These are phyloP conservation scores for Cicer cuneatum DNA, from an alignment of 306 rosid genomes.

Conservation along the genomic window DNA sequence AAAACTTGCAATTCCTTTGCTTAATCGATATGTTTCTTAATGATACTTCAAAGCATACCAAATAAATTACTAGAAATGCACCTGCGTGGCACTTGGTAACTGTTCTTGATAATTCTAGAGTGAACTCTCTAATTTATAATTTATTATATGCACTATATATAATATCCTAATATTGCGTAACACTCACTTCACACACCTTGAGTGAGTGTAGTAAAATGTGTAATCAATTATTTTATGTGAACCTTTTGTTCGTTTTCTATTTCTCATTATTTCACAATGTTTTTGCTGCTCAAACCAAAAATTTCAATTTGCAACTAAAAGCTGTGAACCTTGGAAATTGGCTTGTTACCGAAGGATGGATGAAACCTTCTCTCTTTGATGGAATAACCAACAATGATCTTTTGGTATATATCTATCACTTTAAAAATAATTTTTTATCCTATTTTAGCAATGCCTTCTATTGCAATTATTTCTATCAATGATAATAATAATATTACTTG, in stretches of 20 bases:
- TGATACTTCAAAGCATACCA: neutral
- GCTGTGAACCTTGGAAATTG: constrained; percentile 75
- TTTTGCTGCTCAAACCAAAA: constrained; percentile 46
- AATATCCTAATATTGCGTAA: neutral
- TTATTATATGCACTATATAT: neutral
- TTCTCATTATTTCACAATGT: constrained; percentile 37
- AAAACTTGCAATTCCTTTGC: neutral
- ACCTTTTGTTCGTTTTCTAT: constrained; percentile 37
- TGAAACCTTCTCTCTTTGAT: constrained; percentile 68
- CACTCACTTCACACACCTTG: neutral
- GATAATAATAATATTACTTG: neutral
- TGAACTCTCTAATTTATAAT: neutral
- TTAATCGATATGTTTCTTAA: neutral
- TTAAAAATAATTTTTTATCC: neutral
- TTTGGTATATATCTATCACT: constrained; percentile 39
- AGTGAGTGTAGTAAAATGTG: constrained; percentile 37
- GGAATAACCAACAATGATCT: constrained; percentile 68
- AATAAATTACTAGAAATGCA: neutral
- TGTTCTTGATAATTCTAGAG: neutral
- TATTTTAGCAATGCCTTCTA: too few relatives aligned
- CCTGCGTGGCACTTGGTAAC: neutral
- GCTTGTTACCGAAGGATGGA: constrained; percentile 75
- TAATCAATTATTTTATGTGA: neutral
- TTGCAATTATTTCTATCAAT: neutral
- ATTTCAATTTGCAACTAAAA: constrained; percentile 54